phyloP scores from a whole-genome alignment of 2,329 filamentous ascomycete species.

The Seiridium unicorne region DNA sequence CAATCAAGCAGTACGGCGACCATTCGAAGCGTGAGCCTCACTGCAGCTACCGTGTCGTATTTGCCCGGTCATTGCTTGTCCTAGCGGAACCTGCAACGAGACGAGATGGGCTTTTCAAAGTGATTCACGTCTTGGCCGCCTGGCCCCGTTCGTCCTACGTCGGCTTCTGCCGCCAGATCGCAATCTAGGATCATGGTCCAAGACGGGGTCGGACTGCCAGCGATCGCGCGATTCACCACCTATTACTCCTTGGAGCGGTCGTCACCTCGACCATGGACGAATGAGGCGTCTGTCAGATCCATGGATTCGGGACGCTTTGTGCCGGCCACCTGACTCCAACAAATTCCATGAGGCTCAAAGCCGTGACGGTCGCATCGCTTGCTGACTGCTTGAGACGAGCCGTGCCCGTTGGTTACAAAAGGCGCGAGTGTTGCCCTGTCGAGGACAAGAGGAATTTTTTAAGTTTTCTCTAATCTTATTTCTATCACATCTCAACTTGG shows the following conservation, averaged over 20 bases:
- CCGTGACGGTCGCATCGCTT: not conserved
- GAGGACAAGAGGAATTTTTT: not conserved
- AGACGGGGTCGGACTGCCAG: not conserved
- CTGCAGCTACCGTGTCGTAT: not conserved
- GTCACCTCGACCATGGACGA: not conserved
- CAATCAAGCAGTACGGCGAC: not conserved
- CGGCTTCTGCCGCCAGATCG: not conserved
- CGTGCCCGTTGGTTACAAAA: not conserved
- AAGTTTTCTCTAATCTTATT: slow-evolving; percentile 1
- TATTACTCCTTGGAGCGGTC: not conserved
- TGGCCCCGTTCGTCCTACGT: not conserved
- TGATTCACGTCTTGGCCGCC: not conserved
- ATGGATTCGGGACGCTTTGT: not conserved
- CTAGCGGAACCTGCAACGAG: not conserved
- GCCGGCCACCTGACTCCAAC: not conserved
- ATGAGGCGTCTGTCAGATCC: not conserved
- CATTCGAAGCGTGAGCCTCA: slow-evolving; percentile 6
- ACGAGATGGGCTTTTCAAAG: not conserved
- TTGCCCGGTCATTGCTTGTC: not conserved
- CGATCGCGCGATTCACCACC: not conserved
- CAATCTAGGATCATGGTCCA: not conserved
- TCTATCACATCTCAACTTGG: slow-evolving; percentile 1
- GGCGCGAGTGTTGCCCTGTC: not conserved
- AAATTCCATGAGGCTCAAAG: not conserved
- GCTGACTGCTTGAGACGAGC: not conserved